Evolutionary conservation across 2,329 filamentous ascomycete genomes (phyloP).

Genomic region (Neoascochyta sp.): DNA sequence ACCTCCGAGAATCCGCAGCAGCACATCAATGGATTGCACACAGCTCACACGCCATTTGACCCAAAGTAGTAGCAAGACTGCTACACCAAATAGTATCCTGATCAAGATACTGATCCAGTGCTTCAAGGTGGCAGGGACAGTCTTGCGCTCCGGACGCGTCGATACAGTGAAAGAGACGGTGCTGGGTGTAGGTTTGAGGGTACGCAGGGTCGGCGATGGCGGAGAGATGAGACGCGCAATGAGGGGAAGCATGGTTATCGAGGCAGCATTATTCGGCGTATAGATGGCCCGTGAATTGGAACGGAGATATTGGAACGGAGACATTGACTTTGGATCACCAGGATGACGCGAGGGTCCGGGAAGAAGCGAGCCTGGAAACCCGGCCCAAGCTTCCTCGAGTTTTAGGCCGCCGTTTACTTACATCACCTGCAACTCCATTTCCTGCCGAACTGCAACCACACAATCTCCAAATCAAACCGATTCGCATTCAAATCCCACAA

Average conservation of each 20-base stretch:
- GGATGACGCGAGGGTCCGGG: constrained; percentile 15
- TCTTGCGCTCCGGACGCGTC: constrained; percentile 59
- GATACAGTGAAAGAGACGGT: constrained; percentile 93
- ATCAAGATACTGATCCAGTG: constrained; percentile 45
- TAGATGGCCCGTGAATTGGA: constrained; percentile 9
- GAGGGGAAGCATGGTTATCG: constrained; percentile 17
- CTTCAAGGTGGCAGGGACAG: constrained; percentile 44
- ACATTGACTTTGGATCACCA: no score
- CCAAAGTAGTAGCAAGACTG: constrained; percentile 39
- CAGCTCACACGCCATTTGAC: constrained; percentile 18
- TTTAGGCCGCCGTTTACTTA: constrained; percentile 8
- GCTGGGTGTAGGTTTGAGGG: constrained; percentile 60
- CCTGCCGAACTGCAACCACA: constrained; percentile 1
- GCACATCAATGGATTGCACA: constrained; percentile 1
- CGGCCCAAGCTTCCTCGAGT: constrained; percentile 10
- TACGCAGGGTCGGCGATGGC: constrained; percentile 22
- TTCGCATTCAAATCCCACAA: background rate
- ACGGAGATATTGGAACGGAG: background rate
- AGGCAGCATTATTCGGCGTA: no score
- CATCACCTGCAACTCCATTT: constrained; percentile 4
- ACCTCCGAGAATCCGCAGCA: constrained; percentile 7
- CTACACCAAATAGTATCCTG: constrained; percentile 44
- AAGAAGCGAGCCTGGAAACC: constrained; percentile 8
- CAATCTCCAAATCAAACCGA: background rate
- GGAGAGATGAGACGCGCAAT: constrained; percentile 27